Evolutionary conservation across 768 basidiomycete species (phyloP).

Genomic region (Hemileccinum rubropunctum): DNA sequence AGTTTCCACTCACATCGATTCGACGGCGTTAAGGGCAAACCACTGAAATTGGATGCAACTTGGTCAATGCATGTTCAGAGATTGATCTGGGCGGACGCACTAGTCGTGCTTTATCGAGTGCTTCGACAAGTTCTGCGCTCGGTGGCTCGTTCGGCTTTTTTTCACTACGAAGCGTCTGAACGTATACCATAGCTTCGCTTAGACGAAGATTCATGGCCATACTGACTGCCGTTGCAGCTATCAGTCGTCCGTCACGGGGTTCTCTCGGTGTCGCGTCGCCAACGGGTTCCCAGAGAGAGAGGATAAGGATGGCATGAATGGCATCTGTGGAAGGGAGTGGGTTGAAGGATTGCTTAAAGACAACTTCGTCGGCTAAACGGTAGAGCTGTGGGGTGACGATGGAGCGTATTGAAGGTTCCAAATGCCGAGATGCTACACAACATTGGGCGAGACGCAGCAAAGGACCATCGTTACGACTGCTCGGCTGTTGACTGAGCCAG

Average conservation of each 20-base stretch:
- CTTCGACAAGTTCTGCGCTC: conserved; percentile 31
- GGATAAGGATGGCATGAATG: conserved; percentile 40
- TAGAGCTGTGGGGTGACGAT: conserved; percentile 39
- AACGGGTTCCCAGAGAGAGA: conserved; percentile 45
- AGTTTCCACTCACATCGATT: conserved; percentile 34
- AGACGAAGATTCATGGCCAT: conserved; percentile 47
- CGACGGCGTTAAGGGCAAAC: conserved; percentile 37
- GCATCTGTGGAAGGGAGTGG: conserved; percentile 41
- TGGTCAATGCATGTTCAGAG: conserved; percentile 14
- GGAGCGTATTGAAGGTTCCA: conserved; percentile 35
- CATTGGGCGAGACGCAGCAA: conserved; percentile 46
- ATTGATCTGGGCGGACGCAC: conserved; percentile 23
- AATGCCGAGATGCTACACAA: conserved; percentile 44
- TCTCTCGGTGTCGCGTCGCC: conserved; percentile 29
- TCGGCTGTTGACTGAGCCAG: conserved; percentile 41
- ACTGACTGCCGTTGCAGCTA: conserved; percentile 41
- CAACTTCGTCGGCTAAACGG: conserved; percentile 38
- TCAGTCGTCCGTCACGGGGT: conserved; percentile 39
- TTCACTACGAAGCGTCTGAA: conserved; percentile 27
- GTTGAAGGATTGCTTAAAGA: conserved; percentile 40
- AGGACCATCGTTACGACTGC: conserved; percentile 28
- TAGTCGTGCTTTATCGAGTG: conserved; percentile 37
- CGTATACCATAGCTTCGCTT: conserved; percentile 35
- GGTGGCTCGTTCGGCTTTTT: conserved; percentile 28
- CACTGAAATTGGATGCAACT: conserved; percentile 30